Base-by-base conservation (phyloP, 805 yeast species). In the Lachancea mirantina region DNA sequence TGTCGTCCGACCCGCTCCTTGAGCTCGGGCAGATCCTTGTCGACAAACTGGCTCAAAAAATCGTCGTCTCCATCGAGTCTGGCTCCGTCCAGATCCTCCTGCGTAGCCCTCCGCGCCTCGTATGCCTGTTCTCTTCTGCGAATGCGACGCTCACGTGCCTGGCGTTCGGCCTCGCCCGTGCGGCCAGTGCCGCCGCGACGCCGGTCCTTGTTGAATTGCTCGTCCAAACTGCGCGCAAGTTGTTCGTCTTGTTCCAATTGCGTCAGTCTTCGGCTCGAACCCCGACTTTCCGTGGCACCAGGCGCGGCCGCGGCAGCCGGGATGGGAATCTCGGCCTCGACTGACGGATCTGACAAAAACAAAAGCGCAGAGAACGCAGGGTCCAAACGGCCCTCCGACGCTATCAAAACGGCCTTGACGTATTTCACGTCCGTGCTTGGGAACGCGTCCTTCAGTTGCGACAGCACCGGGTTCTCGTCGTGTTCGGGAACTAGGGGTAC, bases 361-460 rank as follows among this genome's bases (percentile, higher is more conserved):
- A 89, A 64, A 47, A 88, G 64, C 0, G 96, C 96, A 55, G 80
- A 82, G 64, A 89, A 89, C 1, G 96, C 94, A 1, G 83, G 78
- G 46, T 85, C 96, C 26, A 84, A 55, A 29, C 71, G 66, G 18
- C 94, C 95, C 29, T 70, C 74, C 13, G 94, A 76, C 2, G 97
- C 97, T 52, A 92, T 83, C 36, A 88, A 64, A 1, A 84, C 78
- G 18, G 94, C 87, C 34, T 77, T 74, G 41, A 84, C 67, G 46
- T 77, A 72, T 40, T 76, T 72, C 19, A 72, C 81, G 25, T 85
- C 95, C 15, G 76, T 59, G 11, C 65, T 62, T 1, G 98, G 97
- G 56, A 89, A 89, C 0, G 96, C 96, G 14, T 84, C 95, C 46
- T 69, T 67, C 41, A 89, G 66, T 25, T 84, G 78, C 30, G 69